phyloP scores from a whole-genome alignment of 1,284 basidiomycete genomes.

The Rhodotorula sp. region DNA sequence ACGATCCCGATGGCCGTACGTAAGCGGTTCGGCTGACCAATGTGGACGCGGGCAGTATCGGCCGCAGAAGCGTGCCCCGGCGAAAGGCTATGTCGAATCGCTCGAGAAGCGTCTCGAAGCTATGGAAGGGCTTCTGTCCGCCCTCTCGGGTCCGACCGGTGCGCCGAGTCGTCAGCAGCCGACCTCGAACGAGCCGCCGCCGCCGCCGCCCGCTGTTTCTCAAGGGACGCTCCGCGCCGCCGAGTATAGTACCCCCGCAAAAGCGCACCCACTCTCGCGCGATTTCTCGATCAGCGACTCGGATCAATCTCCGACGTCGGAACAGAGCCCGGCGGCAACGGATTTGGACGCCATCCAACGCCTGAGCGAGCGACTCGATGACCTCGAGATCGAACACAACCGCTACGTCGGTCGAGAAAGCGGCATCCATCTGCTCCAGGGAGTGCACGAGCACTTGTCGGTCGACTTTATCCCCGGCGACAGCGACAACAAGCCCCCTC shows the following conservation, averaged over 20 bases:
- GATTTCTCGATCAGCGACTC: background rate
- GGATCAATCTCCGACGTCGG: background rate
- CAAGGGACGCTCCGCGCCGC: background rate
- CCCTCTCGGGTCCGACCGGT: constrained; percentile 9
- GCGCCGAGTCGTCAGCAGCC: background rate
- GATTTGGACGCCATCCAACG: constrained; percentile 21
- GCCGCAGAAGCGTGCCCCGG: constrained; percentile 76
- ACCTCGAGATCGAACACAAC: constrained; percentile 29
- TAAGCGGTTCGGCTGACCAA: background rate
- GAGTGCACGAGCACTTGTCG: constrained; percentile 22
- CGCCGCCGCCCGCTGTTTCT: background rate
- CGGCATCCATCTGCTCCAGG: constrained; percentile 33
- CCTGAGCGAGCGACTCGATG: constrained; percentile 16
- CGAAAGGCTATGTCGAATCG: constrained; percentile 73
- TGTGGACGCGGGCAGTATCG: constrained; percentile 9
- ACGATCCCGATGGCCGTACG: background rate
- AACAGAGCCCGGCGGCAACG: constrained; percentile 10
- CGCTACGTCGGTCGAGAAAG: constrained; percentile 38
- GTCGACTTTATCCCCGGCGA: background rate
- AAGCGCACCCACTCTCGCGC: background rate
- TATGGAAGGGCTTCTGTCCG: constrained; percentile 61
- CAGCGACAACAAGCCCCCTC: background rate
- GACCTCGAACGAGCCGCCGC: background rate
- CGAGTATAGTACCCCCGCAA: background rate
- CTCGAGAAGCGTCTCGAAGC: constrained; percentile 69